These are phyloP conservation scores for Hibiscus trionum DNA, from an alignment of 345 rosid genomes.

Conservation along the genomic window DNA sequence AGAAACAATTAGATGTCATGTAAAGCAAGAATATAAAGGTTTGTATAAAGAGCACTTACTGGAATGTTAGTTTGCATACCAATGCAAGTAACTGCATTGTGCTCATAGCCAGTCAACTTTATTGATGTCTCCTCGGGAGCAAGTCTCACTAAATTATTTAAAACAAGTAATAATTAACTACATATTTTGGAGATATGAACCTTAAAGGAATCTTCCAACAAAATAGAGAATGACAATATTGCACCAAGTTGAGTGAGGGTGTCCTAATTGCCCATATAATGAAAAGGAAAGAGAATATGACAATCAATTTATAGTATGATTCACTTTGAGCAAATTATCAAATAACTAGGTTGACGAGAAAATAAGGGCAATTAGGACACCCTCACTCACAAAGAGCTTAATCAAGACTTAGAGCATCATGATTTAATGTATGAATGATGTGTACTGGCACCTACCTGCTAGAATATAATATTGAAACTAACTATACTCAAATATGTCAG, in stretches of 20 bases:
- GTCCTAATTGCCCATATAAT: too few relatives aligned
- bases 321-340: background rate
- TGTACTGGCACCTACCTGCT: background rate
- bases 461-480: background rate
- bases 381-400: background rate
- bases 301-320: background rate
- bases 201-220: background rate
- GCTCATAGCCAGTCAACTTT: conserved; percentile 66
- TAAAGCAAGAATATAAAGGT: conserved; percentile 4
- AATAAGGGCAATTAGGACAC: background rate
- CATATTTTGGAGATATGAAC: background rate
- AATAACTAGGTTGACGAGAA: background rate
- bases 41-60: conserved; percentile 31
- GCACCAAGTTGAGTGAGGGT: background rate
- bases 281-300: background rate
- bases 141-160: conserved; percentile 70
- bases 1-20: background rate
- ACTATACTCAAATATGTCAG: background rate
- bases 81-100: conserved; percentile 79
- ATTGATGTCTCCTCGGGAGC: conserved; percentile 76
- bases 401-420: background rate
- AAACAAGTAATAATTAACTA: background rate
- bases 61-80: conserved; percentile 80
- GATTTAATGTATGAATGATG: background rate
- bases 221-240: background rate